phyloP scores from a whole-genome alignment of 306 rosid species.

The Prunus persica region Prunus_persica_NCBIv2 NC_034015.1:19614001-19614500 shows the following conservation, averaged over 20 bases:
- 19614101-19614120: no score
- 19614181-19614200: background rate
- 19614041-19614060: fast-evolving
- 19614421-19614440: background rate
- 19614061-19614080: no score
- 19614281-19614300: background rate
- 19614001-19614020: no score
- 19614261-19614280: background rate
- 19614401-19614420: slow-evolving; percentile 2
- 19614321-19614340: slow-evolving; percentile 10
- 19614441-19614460: background rate
- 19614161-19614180: no score
- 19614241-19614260: background rate
- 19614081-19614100: no score
- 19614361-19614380: slow-evolving; percentile 17
- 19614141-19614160: fast-evolving
- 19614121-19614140: fast-evolving
- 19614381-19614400: slow-evolving; percentile 2
- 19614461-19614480: background rate
- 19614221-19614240: no score
- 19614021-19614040: no score
- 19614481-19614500: background rate
- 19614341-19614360: slow-evolving; percentile 2
- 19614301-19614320: background rate
- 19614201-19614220: background rate